phyloP scores from a whole-genome alignment of 495 filamentous ascomycete genomes.

The Corynascus novoguineensis region DNA sequence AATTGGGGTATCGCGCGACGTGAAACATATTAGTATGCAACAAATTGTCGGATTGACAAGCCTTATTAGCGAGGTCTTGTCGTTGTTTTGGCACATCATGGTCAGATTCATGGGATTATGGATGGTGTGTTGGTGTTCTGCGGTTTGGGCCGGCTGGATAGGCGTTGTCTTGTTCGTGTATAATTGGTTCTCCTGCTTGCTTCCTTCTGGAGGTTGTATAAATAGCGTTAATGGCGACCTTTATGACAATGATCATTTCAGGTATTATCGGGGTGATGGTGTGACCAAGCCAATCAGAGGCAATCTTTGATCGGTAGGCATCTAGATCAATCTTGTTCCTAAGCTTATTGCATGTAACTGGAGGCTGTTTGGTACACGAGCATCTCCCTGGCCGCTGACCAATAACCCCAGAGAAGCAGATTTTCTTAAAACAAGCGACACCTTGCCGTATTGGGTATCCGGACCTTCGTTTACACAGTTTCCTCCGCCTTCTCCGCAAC shows the following conservation, averaged over 20 bases:
- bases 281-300: too few species aligned
- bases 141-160: background rate
- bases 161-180: background rate
- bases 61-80: background rate
- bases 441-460: background rate
- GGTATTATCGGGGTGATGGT: too few species aligned
- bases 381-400: too few species aligned
- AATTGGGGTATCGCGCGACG: too few species aligned
- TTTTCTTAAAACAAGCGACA: background rate
- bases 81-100: background rate
- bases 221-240: slow-evolving; percentile 6
- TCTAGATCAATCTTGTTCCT: too few species aligned
- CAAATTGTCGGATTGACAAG: background rate
- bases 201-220: background rate
- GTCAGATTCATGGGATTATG: background rate
- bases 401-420: background rate
- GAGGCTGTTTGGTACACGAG: too few species aligned
- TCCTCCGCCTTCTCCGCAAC: slow-evolving; percentile 3
- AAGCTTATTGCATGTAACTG: too few species aligned
- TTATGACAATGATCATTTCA: background rate
- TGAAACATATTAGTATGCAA: too few species aligned
- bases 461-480: slow-evolving; percentile 1
- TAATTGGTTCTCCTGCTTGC: background rate
- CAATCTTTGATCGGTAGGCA: too few species aligned
- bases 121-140: slow-evolving; percentile 3